Evolutionary conservation across 163 green algal species (phyloP), one percentile per base, ranked within the genome.

Genomic region (Botryococcus braunii): DNA sequence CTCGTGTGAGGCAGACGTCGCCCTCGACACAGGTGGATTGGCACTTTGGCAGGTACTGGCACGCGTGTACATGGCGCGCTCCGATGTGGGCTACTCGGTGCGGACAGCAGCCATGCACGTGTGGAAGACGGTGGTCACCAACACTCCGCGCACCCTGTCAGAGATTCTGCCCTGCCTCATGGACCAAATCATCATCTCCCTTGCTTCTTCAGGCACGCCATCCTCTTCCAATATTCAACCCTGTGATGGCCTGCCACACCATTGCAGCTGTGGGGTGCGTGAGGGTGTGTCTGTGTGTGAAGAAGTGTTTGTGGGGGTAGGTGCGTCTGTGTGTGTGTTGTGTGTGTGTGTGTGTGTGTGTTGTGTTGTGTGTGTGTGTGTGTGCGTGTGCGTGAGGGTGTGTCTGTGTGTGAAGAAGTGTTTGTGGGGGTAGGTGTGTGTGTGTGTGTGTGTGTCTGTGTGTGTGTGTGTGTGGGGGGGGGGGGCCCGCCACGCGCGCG

Each of bases 61-160:
- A 0, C 74, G 69, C 17, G 48, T 93, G 37, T 91, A 89, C 72
- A 79, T 91, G 61, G 80, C 76, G 0, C 78, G 85, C 59, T 70
- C 48, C 32, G 94, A 99, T 78, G 85, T 90, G 27, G 88, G 86
- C 46, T 88, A 94, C 69, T 82, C 76, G 36, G 93, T 99, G 62
- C 84, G 93, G 38, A 77, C 80, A 36, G 75, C 80, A 21, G 85
- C 88, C 23, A 77, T 98, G 60, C 91, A 97, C 75, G 90, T 98
- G 57, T 99, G 94, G 94, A 99, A 99, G 84, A 96, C 88, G 5
- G 72, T 99, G 5, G 94, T 99, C 34, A 87, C 88, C 63, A 99
- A 99, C 86, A 99, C 94, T 13, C 94, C 94, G 29, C 86, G 87
- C 59, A 97, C 92, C 3, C 79, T 97, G 57, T 81, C 82, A 11